Base-by-base conservation (phyloP, 148 eudicot genomes). In the Chenopodium suecicum region DNA sequence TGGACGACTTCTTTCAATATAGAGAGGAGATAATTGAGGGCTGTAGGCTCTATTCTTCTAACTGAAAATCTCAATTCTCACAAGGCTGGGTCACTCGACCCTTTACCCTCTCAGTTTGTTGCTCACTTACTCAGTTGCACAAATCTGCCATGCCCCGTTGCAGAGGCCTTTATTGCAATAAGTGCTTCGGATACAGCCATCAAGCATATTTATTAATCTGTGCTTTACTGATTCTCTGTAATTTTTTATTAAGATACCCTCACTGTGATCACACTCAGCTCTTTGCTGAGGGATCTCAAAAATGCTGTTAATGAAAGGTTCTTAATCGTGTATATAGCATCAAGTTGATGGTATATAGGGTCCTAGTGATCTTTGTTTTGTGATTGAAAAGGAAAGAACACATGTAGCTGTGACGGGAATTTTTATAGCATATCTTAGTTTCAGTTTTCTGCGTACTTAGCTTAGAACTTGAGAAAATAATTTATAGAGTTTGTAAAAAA, bases 191-290 rank as follows among this genome's bases (percentile, higher is more conserved):
- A 48, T 29, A 58, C 56, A 34, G 8, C 8, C 44, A 4, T 69
- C 58, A 23, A 50, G 56, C 75, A 76, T 77, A 58, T 56, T 14
- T 37, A 2, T 34, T 11, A 32, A 34, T 48, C 19, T 27, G 29
- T 27, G 29, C 29, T 27, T 27, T 27, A 27, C 29, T 27, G 29
- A 27, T 34, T 65, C 31, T 78, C 20, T 4, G 65, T 73, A 34
- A 9, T 56, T 81, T 75, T 84, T 73, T 6, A 71, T 23, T 52
- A 76, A 84, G 81, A 77, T 76, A 44, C 80, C 70, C 66, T 69
- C 41, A 31, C 47, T 58, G 6, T 37, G 16, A 37, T 14, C 46
- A 47, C 16, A 27, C 29, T 27, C 29, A 27, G 19, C 52, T 47
- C 69, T 58, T 37, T 20, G 65, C 17, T 27, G 60, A 63, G 20